Base-by-base conservation (phyloP, 31 red algal species). In the Bonnemaisonia californica region DNA sequence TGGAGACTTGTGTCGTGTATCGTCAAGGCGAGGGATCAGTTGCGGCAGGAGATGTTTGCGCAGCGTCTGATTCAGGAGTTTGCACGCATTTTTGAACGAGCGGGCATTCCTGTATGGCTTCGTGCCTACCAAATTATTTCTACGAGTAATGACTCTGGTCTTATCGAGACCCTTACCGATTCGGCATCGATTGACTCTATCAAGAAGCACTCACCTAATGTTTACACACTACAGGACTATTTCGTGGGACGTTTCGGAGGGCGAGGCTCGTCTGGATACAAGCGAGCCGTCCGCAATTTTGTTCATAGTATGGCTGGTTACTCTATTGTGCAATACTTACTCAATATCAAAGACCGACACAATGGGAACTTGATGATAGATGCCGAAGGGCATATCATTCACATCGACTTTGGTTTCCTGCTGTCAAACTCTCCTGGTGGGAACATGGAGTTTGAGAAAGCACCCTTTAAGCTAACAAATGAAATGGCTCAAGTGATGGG, bases 321-420 rank as follows among this genome's bases (percentile, higher is more conserved):
- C 66, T 96, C 97, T 1, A 57, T 99, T 40, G 88, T 96, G 33
- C 82, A 87, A 30, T 99, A 99, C 68, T 80, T 99, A 48, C 57
- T 99, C 62, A 88, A 92, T 41, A 87, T 99, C 45, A 96, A 95
- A 66, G 97, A 99, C 56, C 76, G 97, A n/a, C 97, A 99, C 83
- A 99, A 99, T 82, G 97, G 97, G n/a, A 99, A 99, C 58, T 62
- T 99, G 7, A 89, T 99, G 92, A 78, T 99, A 22, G 90, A 93
- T 55, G 77, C 93, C 0, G 90, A 93, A 29, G 97, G 97, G 23
- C 93, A 96, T 68, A 60, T 99, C 24, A 77, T 96, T 26, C 94
- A 96, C 59, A 99, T 99, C 63, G 97, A 99, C 66, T 99, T 96
- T 89, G 97, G 97, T 31, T 99, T 99, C 71, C 62, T 96, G 77